These are phyloP conservation scores for Cryptococcus jaspeensis DNA, from an alignment of 1,284 basidiomycete species.

Conservation along the genomic window DNA sequence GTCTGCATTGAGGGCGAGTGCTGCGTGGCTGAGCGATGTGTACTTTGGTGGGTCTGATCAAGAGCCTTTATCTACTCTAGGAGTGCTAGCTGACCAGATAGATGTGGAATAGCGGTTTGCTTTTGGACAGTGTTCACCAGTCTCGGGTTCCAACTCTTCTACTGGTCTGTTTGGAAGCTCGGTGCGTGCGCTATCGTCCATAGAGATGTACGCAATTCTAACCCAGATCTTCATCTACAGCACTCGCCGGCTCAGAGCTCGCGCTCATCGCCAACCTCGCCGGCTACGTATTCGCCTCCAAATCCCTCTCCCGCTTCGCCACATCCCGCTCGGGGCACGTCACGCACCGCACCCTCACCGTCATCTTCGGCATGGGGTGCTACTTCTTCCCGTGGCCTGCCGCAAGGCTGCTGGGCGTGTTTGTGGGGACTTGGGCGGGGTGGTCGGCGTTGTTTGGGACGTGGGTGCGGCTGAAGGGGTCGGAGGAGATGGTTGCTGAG, in stretches of 20 bases:
- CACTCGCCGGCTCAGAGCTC: conserved; percentile 66
- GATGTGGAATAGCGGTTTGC: conserved; percentile 63
- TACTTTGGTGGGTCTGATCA: conserved; percentile 33
- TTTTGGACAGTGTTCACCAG: conserved; percentile 87
- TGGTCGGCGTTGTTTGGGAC: conserved; percentile 60
- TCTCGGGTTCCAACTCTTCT: conserved; percentile 80
- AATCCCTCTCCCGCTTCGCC: conserved; percentile 55
- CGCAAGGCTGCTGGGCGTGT: conserved; percentile 61
- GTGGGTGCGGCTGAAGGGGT: conserved; percentile 58
- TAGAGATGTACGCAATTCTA: too few relatives aligned
- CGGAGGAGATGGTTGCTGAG: conserved; percentile 53
- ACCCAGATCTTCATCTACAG: conserved; percentile 13
- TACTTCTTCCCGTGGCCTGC: conserved; percentile 61
- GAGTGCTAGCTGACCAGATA: not conserved
- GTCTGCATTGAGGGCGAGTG: conserved; percentile 6
- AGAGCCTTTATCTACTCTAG: conserved; percentile 8
- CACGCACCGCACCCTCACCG: conserved; percentile 56
- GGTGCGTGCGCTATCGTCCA: conserved; percentile 54
- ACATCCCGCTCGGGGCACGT: conserved; percentile 57
- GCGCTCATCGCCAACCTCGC: conserved; percentile 66
- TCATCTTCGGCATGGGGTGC: conserved; percentile 61
- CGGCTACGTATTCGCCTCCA: conserved; percentile 61
- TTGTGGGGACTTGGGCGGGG: conserved; percentile 58
- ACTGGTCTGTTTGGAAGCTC: conserved; percentile 87
- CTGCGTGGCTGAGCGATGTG: conserved; percentile 43